Percentiles rank a stretch among this genome's conserved stretches.
Evolutionary conservation across 176 grass and related monocot genomes (phyloP).

Genomic region (Oryza rufipogon): DNA sequence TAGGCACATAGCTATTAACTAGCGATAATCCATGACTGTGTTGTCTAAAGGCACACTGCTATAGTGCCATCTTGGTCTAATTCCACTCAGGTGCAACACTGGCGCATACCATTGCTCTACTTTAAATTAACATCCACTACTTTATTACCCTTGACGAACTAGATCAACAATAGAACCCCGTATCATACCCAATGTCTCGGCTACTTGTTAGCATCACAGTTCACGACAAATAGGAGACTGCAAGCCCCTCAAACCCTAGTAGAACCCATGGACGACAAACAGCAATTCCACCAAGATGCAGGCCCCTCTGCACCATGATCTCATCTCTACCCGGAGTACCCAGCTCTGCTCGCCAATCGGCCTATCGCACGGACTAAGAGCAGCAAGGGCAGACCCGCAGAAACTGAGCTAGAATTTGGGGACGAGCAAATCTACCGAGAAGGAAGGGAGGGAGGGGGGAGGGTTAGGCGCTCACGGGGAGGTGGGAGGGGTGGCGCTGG

Average conservation of each 20-base stretch:
- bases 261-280: not conserved
- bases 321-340: not conserved
- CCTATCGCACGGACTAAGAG: not conserved
- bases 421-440: not conserved
- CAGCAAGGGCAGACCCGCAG: too few species aligned
- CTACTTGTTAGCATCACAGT: not conserved
- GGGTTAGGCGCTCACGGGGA: conserved; percentile 50
- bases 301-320: not conserved
- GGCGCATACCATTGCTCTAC: not conserved
- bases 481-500: conserved; percentile 44
- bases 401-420: not conserved
- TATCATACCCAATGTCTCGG: not conserved
- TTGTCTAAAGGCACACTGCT: not conserved
- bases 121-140: not conserved
- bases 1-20: not conserved
- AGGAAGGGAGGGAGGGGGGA: not conserved
- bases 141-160: not conserved
- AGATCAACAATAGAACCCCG: not conserved
- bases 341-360: not conserved
- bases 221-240: not conserved
- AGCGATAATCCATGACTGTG: not conserved
- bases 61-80: too few species aligned
- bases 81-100: not conserved
- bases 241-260: conserved; percentile 1
- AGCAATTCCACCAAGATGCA: not conserved